Evolutionary conservation across 495 filamentous ascomycete genomes (phyloP).

Genomic region (Venustampulla echinocandica): DNA sequence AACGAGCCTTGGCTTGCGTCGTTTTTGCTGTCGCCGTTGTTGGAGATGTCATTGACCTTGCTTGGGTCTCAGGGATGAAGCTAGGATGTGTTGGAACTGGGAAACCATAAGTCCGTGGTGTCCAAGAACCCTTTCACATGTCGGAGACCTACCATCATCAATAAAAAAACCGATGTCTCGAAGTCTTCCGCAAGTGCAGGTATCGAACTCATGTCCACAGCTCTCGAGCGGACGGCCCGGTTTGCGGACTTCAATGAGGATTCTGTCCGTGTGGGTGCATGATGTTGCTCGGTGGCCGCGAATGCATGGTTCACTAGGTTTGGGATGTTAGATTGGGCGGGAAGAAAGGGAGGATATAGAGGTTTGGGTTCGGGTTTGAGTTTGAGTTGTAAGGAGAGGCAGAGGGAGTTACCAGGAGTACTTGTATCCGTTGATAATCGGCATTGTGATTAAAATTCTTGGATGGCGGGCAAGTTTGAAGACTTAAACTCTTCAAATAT

Average conservation of each 20-base stretch:
- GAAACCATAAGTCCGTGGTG: background rate
- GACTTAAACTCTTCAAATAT: too few relatives aligned
- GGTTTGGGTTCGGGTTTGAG: too few relatives aligned
- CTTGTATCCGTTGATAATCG: constrained; percentile 22
- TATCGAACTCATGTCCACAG: constrained; percentile 48
- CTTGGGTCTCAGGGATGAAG: background rate
- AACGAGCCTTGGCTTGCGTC: background rate
- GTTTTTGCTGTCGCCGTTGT: background rate
- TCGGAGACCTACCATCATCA: constrained; percentile 1
- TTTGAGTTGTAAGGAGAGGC: too few relatives aligned
- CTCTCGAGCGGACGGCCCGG: constrained; percentile 52
- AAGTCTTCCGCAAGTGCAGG: constrained; percentile 44
- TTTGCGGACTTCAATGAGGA: constrained; percentile 55
- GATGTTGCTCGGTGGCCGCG: constrained; percentile 58
- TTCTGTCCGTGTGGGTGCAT: constrained; percentile 51
- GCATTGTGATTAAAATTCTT: constrained; percentile 6
- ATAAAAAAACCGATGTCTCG: constrained; percentile 10
- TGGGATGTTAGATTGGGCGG: background rate
- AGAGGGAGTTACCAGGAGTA: constrained; percentile 17
- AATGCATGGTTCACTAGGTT: constrained; percentile 50
- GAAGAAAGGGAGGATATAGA: too few relatives aligned
- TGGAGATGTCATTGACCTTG: background rate
- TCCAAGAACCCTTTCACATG: background rate
- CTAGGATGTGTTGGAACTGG: background rate
- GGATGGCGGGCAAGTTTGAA: too few relatives aligned